phyloP scores from a whole-genome alignment of 2,329 filamentous ascomycete genomes.

The Stenocarpella maydis region DNA sequence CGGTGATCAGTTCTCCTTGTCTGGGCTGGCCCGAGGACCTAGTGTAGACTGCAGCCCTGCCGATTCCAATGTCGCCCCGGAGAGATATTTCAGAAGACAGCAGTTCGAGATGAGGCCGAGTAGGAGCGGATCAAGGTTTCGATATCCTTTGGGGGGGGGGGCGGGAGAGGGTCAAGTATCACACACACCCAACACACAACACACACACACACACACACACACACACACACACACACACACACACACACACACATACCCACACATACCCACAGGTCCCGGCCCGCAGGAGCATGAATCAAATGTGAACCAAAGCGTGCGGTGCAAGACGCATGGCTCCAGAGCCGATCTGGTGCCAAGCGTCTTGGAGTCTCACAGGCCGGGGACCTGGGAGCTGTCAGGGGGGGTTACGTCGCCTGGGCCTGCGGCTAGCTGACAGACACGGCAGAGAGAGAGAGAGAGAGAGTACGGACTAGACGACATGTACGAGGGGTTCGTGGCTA shows the following conservation, averaged over 20 bases:
- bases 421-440: slow-evolving; percentile 1
- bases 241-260: too few species aligned
- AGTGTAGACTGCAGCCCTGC: not conserved
- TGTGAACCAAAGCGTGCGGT: not conserved
- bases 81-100: not conserved
- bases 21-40: not conserved
- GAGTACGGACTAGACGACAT: not conserved
- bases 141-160: not conserved
- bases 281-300: slow-evolving; percentile 31
- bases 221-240: too few species aligned
- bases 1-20: not conserved
- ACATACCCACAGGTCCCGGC: too few species aligned
- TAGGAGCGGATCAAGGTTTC: slow-evolving; percentile 9
- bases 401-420: slow-evolving; percentile 20
- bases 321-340: slow-evolving; percentile 28
- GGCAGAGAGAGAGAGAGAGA: too few species aligned
- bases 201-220: too few species aligned
- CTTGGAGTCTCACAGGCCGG: slow-evolving; percentile 30
- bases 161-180: slow-evolving; percentile 20
- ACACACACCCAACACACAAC: slow-evolving; percentile 15
- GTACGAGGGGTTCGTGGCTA: slow-evolving; percentile 4
- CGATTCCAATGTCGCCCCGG: slow-evolving; percentile 5
- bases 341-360: slow-evolving; percentile 27
- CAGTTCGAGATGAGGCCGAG: slow-evolving; percentile 9
- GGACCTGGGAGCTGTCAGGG: slow-evolving; percentile 22